phyloP scores from a whole-genome alignment of 2,329 filamentous ascomycete genomes.

The Stemphylium beticola region DNA sequence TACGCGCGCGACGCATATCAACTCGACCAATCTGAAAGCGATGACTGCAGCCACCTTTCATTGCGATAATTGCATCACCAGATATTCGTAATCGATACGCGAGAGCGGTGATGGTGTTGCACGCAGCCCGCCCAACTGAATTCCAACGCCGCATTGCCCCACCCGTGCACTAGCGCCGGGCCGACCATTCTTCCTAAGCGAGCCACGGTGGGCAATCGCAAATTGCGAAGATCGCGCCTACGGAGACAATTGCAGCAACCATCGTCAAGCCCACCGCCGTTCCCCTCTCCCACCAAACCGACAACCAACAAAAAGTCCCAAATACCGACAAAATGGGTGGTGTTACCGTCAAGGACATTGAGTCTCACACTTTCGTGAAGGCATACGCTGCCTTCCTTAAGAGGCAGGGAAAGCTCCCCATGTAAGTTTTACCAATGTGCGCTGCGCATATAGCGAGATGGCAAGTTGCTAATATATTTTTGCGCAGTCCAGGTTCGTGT shows the following conservation, averaged over 20 bases:
- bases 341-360: constrained; percentile 83
- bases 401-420: constrained; percentile 90
- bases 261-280: constrained; percentile 31
- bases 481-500: constrained; percentile 70
- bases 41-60: too few species aligned
- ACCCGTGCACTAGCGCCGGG: constrained; percentile 16
- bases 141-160: neutral
- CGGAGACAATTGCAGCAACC: constrained; percentile 21
- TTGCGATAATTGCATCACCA: too few species aligned
- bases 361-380: constrained; percentile 89
- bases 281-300: constrained; percentile 18
- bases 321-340: constrained; percentile 77
- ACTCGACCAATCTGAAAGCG: too few species aligned
- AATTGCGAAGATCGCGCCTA: constrained; percentile 4
- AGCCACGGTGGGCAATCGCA: constrained; percentile 20
- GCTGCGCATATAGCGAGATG: neutral
- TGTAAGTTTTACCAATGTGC: constrained; percentile 49
- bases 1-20: too few species aligned
- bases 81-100: neutral
- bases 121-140: too few species aligned
- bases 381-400: constrained; percentile 90
- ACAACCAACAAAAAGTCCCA: constrained; percentile 21
- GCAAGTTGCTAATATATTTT: constrained; percentile 28
- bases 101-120: neutral
- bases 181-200: constrained; percentile 32